A percentile compares a stretch with the other conserved stretches of the same genome.
Conservation (phyloP, 208 protist species). For the Acanthamoeba castellanii region DNA sequence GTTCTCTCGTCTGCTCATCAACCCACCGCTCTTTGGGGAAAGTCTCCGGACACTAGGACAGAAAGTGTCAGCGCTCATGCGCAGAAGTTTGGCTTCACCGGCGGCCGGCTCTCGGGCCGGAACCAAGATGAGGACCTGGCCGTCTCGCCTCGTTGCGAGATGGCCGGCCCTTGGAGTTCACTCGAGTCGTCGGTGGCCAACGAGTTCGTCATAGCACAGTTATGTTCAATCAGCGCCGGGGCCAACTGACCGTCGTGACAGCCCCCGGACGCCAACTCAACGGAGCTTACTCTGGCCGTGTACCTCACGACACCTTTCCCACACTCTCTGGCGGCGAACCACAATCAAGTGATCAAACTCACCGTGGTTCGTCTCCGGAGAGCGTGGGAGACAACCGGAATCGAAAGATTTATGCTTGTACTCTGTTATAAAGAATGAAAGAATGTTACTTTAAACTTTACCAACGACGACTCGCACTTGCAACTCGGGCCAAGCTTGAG, state of each 20-base stretch:
- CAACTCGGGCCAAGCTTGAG: too few species aligned
- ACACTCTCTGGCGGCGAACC: background rate
- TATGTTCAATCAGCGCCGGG: constrained; percentile 51
- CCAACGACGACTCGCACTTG: too few species aligned
- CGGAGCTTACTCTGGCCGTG: constrained; percentile 73
- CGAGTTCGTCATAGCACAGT: constrained; percentile 74
- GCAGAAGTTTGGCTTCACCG: constrained; percentile 36
- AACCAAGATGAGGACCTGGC: constrained; percentile 40
- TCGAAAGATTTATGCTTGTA: too few species aligned
- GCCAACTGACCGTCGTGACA: constrained; percentile 63
- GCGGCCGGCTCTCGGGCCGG: background rate
- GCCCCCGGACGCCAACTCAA: constrained; percentile 65
- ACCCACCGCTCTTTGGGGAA: constrained; percentile 51
- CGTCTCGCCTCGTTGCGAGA: background rate
- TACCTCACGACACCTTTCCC: constrained; percentile 67
- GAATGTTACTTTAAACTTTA: too few species aligned
- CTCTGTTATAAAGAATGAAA: too few species aligned
- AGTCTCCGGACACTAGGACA: constrained; percentile 75
- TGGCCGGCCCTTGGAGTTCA: constrained; percentile 12
- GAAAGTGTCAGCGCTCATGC: constrained; percentile 70
- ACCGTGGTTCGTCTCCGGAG: background rate
- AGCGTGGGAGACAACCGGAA: background rate
- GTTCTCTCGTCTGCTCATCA: background rate
- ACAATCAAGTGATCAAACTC: background rate
- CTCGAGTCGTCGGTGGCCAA: constrained; percentile 25